Evolutionary conservation across 108 stramenopile species (phyloP).

Genomic region (Stephanodiscus triporus): DNA sequence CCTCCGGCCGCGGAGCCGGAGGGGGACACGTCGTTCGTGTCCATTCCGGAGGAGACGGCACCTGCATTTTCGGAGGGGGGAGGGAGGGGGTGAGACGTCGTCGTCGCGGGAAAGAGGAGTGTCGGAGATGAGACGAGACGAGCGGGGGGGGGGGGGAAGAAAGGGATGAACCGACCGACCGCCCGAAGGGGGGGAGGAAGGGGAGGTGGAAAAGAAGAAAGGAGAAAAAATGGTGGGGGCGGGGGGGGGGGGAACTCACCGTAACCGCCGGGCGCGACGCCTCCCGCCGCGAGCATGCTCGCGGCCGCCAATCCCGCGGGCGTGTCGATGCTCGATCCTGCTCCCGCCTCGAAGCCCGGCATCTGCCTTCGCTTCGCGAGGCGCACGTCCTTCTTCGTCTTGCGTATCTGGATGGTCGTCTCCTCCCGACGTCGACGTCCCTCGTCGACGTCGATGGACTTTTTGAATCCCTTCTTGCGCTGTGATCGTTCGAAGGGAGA

Average conservation of each 20-base stretch:
- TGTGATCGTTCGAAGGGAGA: too few species aligned
- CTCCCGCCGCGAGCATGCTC: conserved; percentile 72
- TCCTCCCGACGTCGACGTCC: conserved; percentile 94
- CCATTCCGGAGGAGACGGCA: conserved; percentile 19
- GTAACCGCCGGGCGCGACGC: conserved; percentile 46
- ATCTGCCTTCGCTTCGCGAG: conserved; percentile 94
- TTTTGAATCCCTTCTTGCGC: conserved; percentile 93
- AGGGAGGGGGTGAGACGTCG: neutral
- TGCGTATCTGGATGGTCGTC: conserved; percentile 97
- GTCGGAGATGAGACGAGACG: neutral
- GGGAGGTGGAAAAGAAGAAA: too few species aligned
- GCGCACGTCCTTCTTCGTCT: conserved; percentile 96
- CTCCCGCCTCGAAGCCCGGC: conserved; percentile 35
- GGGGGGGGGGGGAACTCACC: neutral
- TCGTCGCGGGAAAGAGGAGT: too few species aligned
- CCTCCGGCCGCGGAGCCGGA: conserved; percentile 14
- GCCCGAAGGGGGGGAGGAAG: too few species aligned
- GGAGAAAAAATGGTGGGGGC: neutral
- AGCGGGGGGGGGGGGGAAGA: neutral
- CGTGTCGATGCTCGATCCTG: conserved; percentile 52
- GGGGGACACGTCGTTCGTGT: conserved; percentile 10
- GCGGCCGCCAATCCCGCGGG: conserved; percentile 80
- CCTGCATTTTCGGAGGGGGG: neutral
- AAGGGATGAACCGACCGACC: too few species aligned
- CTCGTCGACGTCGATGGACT: conserved; percentile 92